Base-by-base conservation (phyloP, 208 protist species). In the Trichomonas tenax region DNA sequence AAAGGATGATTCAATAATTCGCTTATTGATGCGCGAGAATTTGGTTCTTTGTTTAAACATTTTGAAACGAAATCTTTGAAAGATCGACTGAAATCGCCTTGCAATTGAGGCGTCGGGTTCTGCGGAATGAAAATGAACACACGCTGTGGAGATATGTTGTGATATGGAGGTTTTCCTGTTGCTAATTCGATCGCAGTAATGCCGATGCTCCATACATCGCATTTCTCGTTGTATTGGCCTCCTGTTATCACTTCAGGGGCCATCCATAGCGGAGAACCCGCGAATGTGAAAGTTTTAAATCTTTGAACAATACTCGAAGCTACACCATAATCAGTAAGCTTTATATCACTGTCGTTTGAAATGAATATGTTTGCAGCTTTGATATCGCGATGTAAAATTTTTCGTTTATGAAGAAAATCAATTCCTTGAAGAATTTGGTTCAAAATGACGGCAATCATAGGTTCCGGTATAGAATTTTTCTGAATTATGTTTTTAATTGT, bases 401-500 rank as follows among this genome's bases (percentile, higher is more conserved):
- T 10, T 9, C 34, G 26, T 82, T 82, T 31, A 82, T 82, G 6
- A n/a, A 36, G 63, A 36, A 82, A 82, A 82, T 63, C 9, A 63
- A 17, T 23, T 23, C 9, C 51, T 63, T 9, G 14, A 63, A 63
- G 51, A 63, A 63, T n/a, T 81, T 72, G 21, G 31, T 36, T 8
- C 17, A 63, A 6, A 82, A 84, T 36, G 15, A 40, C 63, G 38
- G 31, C 88, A 34, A 63, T 40, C 40, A 15, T 45, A 38, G 11
- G 4, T 34, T 41, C 46, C 9, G 34, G 63, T 40, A 44, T 88
- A 41, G 95, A 63, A 15, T 44, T 38, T 9, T 31, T 82, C 38
- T 97, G 96, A 51, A 97, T 63, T 21, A 97, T 21, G 49, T 97
- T 97, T 15, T 81, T 45, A 15, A 97, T 95, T 3, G 97, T 97